Percentiles rank a stretch among this genome's conserved stretches.
Evolutionary conservation across 257 asterid genomes (phyloP).

Genomic region (Solanum pimpinellifolium): DNA sequence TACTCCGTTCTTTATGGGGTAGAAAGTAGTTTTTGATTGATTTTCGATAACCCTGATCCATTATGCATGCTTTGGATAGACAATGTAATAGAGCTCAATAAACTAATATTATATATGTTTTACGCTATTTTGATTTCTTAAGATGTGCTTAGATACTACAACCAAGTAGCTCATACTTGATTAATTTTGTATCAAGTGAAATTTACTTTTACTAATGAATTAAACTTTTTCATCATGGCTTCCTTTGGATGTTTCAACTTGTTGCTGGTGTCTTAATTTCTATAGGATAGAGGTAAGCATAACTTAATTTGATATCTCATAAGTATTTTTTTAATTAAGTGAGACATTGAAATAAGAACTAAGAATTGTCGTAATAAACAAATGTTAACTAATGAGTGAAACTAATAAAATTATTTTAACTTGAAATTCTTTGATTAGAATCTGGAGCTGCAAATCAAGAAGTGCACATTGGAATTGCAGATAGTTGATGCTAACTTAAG

Average conservation of each 20-base stretch:
- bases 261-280: background rate
- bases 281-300: background rate
- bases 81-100: background rate
- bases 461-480: slow-evolving; percentile 22
- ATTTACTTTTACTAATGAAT: background rate
- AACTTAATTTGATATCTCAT: no score
- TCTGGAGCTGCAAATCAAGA: slow-evolving; percentile 39
- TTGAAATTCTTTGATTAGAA: slow-evolving; percentile 17
- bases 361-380: background rate
- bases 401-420: background rate
- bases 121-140: background rate
- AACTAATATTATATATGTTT: background rate
- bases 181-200: background rate
- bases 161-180: background rate
- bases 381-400: background rate
- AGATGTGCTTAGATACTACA: background rate
- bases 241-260: background rate
- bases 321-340: background rate
- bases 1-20: background rate
- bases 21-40: no score
- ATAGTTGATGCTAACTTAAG: slow-evolving; percentile 35
- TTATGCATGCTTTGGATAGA: background rate
- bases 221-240: background rate
- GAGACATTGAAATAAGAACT: background rate
- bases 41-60: background rate